These are phyloP conservation scores for Xylariomycetidae sp. DNA, from an alignment of 2,329 filamentous ascomycete genomes.

Conservation along the genomic window DNA sequence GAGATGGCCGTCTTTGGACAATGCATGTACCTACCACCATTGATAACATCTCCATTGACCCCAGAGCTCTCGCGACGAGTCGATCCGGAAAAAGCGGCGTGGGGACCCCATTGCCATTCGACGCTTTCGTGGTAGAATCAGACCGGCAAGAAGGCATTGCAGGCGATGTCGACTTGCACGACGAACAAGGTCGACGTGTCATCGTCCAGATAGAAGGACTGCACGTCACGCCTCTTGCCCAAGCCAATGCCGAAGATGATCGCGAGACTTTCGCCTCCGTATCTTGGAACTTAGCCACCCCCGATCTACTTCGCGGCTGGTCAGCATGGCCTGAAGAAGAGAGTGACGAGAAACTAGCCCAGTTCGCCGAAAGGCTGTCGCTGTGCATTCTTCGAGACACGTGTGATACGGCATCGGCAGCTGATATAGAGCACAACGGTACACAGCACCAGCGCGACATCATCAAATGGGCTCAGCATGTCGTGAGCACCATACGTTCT, in stretches of 20 bases:
- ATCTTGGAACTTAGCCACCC: not conserved
- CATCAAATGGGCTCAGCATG: slow-evolving; percentile 13
- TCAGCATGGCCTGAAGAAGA: not conserved
- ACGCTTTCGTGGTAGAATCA: slow-evolving; percentile 4
- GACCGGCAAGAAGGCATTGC: slow-evolving; percentile 17
- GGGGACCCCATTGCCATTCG: slow-evolving; percentile 2
- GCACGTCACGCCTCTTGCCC: not conserved
- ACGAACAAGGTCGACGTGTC: slow-evolving; percentile 1
- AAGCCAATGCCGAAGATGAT: not conserved
- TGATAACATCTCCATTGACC: slow-evolving; percentile 3
- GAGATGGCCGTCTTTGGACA: slow-evolving; percentile 14
- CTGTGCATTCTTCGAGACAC: slow-evolving; percentile 17
- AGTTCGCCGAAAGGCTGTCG: slow-evolving; percentile 15
- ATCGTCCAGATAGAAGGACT: not conserved
- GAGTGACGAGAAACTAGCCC: slow-evolving; percentile 7
- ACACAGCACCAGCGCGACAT: slow-evolving; percentile 11
- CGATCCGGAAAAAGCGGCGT: not conserved
- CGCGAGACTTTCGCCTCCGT: not conserved
- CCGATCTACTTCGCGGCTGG: not conserved
- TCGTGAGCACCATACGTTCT: slow-evolving; percentile 1
- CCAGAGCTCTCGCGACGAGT: not conserved
- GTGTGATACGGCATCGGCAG: slow-evolving; percentile 4
- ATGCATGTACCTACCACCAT: slow-evolving; percentile 13
- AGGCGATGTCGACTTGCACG: slow-evolving; percentile 12
- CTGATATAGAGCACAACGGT: slow-evolving; percentile 12